Evolutionary conservation across 1,284 basidiomycete species (phyloP), one percentile per base, ranked within the genome.

Genomic region (Rhodotorula mucilaginosa): DNA sequence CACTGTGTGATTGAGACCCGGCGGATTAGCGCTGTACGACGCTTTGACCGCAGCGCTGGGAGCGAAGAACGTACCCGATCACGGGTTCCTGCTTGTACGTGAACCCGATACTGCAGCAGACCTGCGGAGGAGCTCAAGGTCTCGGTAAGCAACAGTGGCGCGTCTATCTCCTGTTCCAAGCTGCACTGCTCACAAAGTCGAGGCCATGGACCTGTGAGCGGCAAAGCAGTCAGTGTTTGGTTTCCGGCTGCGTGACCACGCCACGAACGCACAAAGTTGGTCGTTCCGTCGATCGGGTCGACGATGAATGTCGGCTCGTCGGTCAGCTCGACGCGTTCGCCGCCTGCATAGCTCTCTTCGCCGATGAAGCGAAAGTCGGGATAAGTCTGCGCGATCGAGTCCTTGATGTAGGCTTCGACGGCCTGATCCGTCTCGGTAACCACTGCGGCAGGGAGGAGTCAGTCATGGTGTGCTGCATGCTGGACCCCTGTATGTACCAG

Each of bases 391-490:
- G 64, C 82, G 72, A 97, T 88, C 80, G 88, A 86, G 65, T 85
- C 80, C 80, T 88, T 88, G 60, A 97, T 90, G 67, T 95, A 85
- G 75, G 91, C 88, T 81, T 98, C 95, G 19, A 97, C 93, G 52
- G 86, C 88, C 72, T 97, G 91, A 82, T 99, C 95, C 79, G 93
- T 97, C 82, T 97, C 91, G 0, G 96, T 98, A n/a, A 98, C 96
- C 52, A 97, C 74, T 76, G 65, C 15, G n/a, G 3, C 8, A 21
- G 1, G 2, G 6, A 23, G 23, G 2, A 18, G 61, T 47, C 44
- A 44, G 39, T 44, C 39, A 2, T 13, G 10, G 10, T 44, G 10
- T 13, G 39, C 8, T 44, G 39, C 39, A 44, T 44, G 39, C 39
- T 44, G 10, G 39, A 44, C 39, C 39, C 39, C 39, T 44, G 39